Evolutionary conservation across 768 basidiomycete species (phyloP).

Genomic region (Rhodosporidiobolus odoratus): DNA sequence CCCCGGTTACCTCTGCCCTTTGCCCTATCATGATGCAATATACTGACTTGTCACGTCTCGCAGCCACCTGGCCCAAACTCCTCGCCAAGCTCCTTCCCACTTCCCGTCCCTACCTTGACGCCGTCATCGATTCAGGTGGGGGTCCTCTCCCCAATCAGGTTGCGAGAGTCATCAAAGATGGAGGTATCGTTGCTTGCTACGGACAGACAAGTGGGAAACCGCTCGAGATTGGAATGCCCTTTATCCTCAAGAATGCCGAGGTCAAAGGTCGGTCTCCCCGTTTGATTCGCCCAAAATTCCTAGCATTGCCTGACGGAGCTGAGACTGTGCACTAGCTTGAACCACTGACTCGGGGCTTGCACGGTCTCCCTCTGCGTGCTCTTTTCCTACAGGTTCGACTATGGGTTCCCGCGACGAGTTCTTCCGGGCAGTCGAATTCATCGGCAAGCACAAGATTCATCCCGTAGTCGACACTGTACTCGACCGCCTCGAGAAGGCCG

Average conservation of each 20-base stretch:
- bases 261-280: constrained; percentile 57
- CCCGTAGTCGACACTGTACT: constrained; percentile 67
- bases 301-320: not conserved
- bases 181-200: constrained; percentile 39
- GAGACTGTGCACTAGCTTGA: no score
- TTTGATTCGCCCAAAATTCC: not conserved
- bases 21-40: not conserved
- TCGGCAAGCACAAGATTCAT: constrained; percentile 60
- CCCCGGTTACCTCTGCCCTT: not conserved
- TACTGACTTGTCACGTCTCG: not conserved
- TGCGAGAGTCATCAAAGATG: constrained; percentile 53
- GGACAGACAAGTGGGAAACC: constrained; percentile 53
- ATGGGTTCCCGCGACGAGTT: constrained; percentile 78
- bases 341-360: no score
- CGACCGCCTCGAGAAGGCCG: constrained; percentile 60
- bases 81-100: constrained; percentile 51
- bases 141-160: constrained; percentile 59
- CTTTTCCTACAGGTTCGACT: constrained; percentile 58
- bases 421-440: constrained; percentile 63
- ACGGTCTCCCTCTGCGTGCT: not conserved
- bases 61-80: constrained; percentile 46
- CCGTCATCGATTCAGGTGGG: constrained; percentile 66
- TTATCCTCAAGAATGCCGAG: constrained; percentile 68
- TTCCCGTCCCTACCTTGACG: constrained; percentile 50
- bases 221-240: constrained; percentile 66